These are phyloP conservation scores for Quercus mongolica DNA, from an alignment of 306 rosid species.

Conservation along the genomic window DNA sequence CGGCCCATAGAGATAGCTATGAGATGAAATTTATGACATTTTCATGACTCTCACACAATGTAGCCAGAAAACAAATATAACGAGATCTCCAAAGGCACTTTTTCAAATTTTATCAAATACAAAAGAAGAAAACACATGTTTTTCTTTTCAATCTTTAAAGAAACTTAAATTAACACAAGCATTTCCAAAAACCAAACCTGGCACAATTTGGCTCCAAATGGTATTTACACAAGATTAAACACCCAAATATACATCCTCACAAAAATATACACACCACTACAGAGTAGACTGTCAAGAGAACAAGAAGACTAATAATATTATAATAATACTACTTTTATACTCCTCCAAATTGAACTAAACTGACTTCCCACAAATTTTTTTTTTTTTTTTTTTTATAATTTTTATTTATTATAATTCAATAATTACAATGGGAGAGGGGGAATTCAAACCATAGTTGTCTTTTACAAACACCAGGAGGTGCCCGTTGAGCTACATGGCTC, in stretches of 20 bases:
- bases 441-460: no score
- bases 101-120: not conserved
- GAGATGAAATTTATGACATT: not conserved
- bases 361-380: not conserved
- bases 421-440: no score
- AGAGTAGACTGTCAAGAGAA: not conserved
- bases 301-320: not conserved
- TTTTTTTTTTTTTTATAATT: no score
- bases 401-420: no score
- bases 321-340: not conserved
- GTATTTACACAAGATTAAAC: not conserved
- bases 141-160: not conserved
- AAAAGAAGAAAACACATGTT: not conserved
- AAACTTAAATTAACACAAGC: not conserved
- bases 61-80: not conserved
- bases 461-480: no score
- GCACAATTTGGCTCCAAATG: not conserved
- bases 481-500: no score
- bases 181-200: not conserved
- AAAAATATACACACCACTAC: not conserved
- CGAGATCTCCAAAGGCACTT: not conserved
- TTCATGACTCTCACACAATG: not conserved
- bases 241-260: not conserved
- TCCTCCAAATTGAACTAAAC: not conserved
- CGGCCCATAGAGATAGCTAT: not conserved